Conservation (phyloP, 78 protist genomes). For the Chrysochromulina parva region DNA sequence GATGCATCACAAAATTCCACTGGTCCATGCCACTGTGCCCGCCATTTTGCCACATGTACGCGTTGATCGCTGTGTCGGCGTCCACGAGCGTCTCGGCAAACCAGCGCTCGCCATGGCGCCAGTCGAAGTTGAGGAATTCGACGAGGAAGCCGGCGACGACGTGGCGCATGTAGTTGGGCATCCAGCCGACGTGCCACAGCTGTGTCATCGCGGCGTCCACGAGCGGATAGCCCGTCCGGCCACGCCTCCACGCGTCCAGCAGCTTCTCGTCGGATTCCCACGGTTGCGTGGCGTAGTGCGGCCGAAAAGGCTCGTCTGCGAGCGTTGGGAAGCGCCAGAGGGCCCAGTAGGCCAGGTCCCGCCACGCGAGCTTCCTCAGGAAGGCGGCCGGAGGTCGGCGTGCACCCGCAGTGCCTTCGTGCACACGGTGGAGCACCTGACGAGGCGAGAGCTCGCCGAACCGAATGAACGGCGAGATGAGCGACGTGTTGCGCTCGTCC, state of each 20-base stretch:
- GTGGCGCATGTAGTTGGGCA: neutral
- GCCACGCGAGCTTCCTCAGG: neutral
- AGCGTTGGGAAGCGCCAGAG: neutral
- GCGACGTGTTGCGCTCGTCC: neutral
- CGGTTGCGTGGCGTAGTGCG: neutral
- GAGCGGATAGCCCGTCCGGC: conserved; percentile 28
- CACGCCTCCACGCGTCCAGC: neutral
- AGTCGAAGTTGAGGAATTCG: neutral
- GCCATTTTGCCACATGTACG: conserved; percentile 5
- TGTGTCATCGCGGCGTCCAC: conserved; percentile 31
- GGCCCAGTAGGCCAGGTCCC: neutral
- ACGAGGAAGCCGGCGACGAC: conserved; percentile 7
- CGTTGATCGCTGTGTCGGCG: conserved; percentile 3
- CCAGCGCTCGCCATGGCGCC: conserved; percentile 17
- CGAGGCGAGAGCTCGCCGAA: conserved; percentile 4
- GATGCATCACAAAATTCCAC: conserved; percentile 7
- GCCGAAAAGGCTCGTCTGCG: neutral
- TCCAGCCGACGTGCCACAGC: conserved; percentile 9
- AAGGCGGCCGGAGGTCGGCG: neutral
- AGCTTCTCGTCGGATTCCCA: neutral
- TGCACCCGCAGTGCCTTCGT: neutral
- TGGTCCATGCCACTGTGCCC: neutral
- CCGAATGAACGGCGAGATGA: neutral
- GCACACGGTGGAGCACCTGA: neutral
- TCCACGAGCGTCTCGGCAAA: conserved; percentile 19